Percentiles rank a stretch among this genome's conserved stretches.
phyloP scores from a whole-genome alignment of 192 early-diverging fungal genomes.

The Pilaira anomala region DNA sequence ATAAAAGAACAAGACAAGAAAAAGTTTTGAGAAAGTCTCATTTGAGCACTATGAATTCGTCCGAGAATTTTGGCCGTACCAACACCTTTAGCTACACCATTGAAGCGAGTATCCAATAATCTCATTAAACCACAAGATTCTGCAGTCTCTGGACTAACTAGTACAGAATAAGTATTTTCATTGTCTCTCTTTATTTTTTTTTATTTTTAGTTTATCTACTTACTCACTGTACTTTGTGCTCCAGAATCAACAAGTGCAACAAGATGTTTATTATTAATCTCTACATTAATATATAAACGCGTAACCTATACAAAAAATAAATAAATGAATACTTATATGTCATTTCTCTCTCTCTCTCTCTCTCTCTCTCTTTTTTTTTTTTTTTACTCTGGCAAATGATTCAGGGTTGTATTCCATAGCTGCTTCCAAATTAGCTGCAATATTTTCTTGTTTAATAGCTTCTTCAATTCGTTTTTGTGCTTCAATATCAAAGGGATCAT shows the following conservation, averaged over 20 bases:
- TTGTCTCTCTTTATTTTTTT: not conserved
- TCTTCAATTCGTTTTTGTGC: slow-evolving; percentile 91
- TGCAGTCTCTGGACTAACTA: slow-evolving; percentile 65
- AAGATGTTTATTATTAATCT: slow-evolving; percentile 85
- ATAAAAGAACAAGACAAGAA: slow-evolving; percentile 87
- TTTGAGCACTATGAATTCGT: slow-evolving; percentile 85
- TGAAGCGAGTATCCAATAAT: slow-evolving; percentile 83
- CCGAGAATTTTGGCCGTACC: slow-evolving; percentile 96
- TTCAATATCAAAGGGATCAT: slow-evolving; percentile 89
- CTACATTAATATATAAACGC: slow-evolving; percentile 87
- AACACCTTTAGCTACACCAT: slow-evolving; percentile 89
- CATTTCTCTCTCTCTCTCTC: no score
- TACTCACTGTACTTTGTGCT: slow-evolving; percentile 91
- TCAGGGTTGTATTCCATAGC: slow-evolving; percentile 96
- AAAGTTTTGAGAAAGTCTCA: slow-evolving; percentile 74
- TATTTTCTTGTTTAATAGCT: slow-evolving; percentile 80
- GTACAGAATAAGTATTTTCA: not conserved
- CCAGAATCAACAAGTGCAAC: slow-evolving; percentile 98
- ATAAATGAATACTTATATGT: not conserved
- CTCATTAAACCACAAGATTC: slow-evolving; percentile 83
- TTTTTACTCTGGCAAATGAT: slow-evolving; percentile 75
- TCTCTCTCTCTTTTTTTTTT: not conserved
- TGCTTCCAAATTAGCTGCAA: slow-evolving; percentile 74
- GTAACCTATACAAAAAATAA: slow-evolving; percentile 50
- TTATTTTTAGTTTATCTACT: slow-evolving; percentile 25